Evolutionary conservation across 176 grass and related monocot species (phyloP).

Genomic region (Cymbopogon citratus): DNA sequence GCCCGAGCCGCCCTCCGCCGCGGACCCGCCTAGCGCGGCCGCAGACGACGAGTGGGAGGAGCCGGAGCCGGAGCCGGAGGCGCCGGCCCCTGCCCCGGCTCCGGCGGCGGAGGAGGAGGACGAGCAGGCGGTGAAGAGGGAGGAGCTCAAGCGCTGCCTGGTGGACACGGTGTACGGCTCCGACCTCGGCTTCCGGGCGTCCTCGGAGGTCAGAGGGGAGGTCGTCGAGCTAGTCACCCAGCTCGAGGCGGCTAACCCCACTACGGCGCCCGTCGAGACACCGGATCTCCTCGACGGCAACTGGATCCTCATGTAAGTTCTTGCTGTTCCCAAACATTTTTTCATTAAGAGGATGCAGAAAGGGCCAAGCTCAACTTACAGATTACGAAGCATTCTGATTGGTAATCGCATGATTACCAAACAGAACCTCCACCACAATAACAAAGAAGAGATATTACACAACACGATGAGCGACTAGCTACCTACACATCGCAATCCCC

Average conservation of each 20-base stretch:
- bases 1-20: conserved; percentile 39
- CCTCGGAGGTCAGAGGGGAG: conserved; percentile 77
- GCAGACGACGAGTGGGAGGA: conserved; percentile 70
- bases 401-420: too few species aligned
- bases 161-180: conserved; percentile 75
- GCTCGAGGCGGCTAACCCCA: conserved; percentile 72
- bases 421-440: too few species aligned
- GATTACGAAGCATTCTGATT: too few species aligned
- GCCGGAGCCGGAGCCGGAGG: neutral
- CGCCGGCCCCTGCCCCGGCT: neutral
- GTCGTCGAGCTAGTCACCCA: conserved; percentile 82
- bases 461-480: too few species aligned
- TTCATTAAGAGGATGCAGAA: too few species aligned
- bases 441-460: too few species aligned
- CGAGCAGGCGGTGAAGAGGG: conserved; percentile 30
- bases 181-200: conserved; percentile 71
- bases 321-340: neutral
- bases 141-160: conserved; percentile 73
- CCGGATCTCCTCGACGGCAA: conserved; percentile 80
- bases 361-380: too few species aligned
- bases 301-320: conserved; percentile 88
- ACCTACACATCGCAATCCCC: too few species aligned
- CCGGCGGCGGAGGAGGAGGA: neutral
- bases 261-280: conserved; percentile 45
- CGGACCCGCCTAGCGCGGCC: conserved; percentile 46